These are phyloP conservation scores for Lentinula sp. DNA, from an alignment of 768 basidiomycete genomes.

Conservation along the genomic window DNA sequence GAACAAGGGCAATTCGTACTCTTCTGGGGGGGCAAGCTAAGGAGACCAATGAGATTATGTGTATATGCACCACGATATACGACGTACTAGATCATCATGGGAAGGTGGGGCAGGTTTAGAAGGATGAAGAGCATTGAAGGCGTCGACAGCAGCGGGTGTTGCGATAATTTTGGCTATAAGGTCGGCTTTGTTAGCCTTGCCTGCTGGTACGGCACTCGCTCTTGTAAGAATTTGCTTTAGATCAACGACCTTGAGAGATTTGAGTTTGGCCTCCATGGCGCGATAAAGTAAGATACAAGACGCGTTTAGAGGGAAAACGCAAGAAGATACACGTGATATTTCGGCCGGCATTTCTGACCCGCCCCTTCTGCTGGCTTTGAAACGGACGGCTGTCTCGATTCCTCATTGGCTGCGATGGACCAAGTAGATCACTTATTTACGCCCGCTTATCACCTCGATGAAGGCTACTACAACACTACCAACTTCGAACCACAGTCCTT, in stretches of 20 bases:
- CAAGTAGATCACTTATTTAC: conserved; percentile 59
- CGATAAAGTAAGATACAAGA: not conserved
- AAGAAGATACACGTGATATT: conserved; percentile 9
- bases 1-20: conserved; percentile 14
- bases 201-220: conserved; percentile 40
- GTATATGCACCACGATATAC: not conserved
- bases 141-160: conserved; percentile 41
- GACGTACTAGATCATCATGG: conserved; percentile 22
- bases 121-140: conserved; percentile 36
- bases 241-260: conserved; percentile 67
- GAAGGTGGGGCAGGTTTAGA: conserved; percentile 18
- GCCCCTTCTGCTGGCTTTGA: conserved; percentile 9
- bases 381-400: conserved; percentile 14
- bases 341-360: conserved; percentile 2
- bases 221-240: conserved; percentile 56
- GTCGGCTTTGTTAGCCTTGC: conserved; percentile 61
- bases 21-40: conserved; percentile 27
- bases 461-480: conserved; percentile 14
- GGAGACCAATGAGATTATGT: not conserved
- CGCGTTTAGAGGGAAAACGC: not conserved
- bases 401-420: conserved; percentile 21
- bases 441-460: conserved; percentile 43
- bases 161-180: conserved; percentile 60
- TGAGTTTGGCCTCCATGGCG: conserved; percentile 19
- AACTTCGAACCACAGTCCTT: conserved; percentile 14